Conservation (phyloP, 805 yeast species). For the Zygoascus tannicola region DNA sequence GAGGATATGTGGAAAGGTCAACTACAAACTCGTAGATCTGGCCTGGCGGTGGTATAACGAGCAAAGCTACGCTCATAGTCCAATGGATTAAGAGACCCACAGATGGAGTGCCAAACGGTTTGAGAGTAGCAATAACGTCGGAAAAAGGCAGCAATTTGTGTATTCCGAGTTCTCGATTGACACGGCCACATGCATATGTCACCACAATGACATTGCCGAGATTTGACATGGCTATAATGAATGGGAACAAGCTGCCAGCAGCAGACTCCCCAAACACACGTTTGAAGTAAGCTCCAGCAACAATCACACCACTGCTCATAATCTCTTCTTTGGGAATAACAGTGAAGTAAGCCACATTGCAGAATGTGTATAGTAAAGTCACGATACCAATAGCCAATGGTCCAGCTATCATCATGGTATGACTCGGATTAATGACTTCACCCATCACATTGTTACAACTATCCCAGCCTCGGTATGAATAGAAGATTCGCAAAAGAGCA, state of each 20-base stretch:
- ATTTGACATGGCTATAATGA: constrained; percentile 51
- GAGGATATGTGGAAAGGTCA: constrained; percentile 55
- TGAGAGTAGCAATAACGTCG: constrained; percentile 34
- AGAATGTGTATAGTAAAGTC: constrained; percentile 45
- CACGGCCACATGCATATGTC: constrained; percentile 49
- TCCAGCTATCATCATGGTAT: constrained; percentile 51
- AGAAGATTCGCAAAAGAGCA: constrained; percentile 49
- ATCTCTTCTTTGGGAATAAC: constrained; percentile 38
- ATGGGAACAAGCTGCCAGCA: constrained; percentile 42
- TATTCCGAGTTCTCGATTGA: constrained; percentile 48
- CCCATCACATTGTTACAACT: constrained; percentile 55
- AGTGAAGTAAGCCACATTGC: constrained; percentile 48
- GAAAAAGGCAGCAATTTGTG: constrained; percentile 45
- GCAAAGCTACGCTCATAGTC: constrained; percentile 43
- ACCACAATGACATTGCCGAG: constrained; percentile 60
- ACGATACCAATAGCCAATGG: constrained; percentile 47
- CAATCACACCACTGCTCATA: constrained; percentile 46
- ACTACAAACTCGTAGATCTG: constrained; percentile 56
- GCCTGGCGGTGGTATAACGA: constrained; percentile 52
- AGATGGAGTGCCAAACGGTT: constrained; percentile 30
- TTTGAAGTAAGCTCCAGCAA: constrained; percentile 54
- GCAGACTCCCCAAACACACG: constrained; percentile 48
- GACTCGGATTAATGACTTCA: constrained; percentile 48
- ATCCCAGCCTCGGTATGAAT: constrained; percentile 65
- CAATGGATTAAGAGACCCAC: constrained; percentile 47